A percentile compares a stretch with the other conserved stretches of the same genome.
Evolutionary conservation across 768 basidiomycete genomes (phyloP).

Genomic region (Brasilioporus rufonigricans): DNA sequence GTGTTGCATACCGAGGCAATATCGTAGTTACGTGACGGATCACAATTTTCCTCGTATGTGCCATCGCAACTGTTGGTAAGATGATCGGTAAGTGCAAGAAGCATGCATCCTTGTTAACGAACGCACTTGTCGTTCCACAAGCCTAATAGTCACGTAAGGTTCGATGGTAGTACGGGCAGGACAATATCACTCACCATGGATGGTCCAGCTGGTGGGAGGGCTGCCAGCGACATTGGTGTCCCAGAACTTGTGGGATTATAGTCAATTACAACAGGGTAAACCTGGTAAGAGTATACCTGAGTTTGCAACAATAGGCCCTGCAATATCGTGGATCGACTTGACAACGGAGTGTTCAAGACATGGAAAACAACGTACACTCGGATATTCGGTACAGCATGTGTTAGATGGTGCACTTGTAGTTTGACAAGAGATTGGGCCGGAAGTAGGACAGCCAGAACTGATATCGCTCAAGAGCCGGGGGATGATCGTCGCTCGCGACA

Average conservation of each 20-base stretch:
- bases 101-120: not conserved
- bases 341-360: not conserved
- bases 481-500: constrained; percentile 12
- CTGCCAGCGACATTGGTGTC: constrained; percentile 63
- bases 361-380: constrained; percentile 46
- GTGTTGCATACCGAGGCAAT: constrained; percentile 37
- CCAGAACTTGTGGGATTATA: constrained; percentile 55
- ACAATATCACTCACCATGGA: constrained; percentile 53
- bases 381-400: constrained; percentile 64
- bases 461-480: constrained; percentile 33
- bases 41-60: constrained; percentile 33
- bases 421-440: constrained; percentile 52
- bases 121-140: constrained; percentile 66
- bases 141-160: constrained; percentile 35
- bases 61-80: constrained; percentile 50
- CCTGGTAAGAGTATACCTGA: constrained; percentile 35
- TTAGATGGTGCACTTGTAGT: constrained; percentile 41
- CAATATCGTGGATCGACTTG: not conserved
- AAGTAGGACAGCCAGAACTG: constrained; percentile 53
- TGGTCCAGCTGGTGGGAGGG: constrained; percentile 68
- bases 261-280: not conserved
- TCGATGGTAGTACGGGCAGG: not conserved
- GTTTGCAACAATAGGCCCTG: constrained; percentile 63
- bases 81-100: not conserved
- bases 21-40: constrained; percentile 45